Evolutionary conservation across 2,329 filamentous ascomycete species (phyloP), one percentile per base, ranked within the genome.

Genomic region (Alternaria triticimaculans): DNA sequence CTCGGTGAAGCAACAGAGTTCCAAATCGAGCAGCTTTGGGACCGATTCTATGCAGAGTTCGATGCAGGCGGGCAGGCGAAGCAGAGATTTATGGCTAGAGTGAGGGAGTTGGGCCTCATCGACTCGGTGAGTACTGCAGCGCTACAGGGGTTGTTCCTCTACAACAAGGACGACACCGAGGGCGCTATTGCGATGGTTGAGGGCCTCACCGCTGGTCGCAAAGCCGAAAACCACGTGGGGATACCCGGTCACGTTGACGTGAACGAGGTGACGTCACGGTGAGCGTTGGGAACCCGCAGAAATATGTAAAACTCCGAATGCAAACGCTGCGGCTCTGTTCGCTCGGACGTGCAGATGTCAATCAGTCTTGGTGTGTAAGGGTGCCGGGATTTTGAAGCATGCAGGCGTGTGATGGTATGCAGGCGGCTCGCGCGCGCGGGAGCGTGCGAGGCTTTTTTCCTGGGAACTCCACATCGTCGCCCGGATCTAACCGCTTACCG

Each of bases 61-160:
- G 94, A 97, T 75, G 69, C 73, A 1, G 86, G 89, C 58, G 89
- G 89, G 15, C 80, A 82, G 6, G 87, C 89, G 20, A 89, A 89
- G 72, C 82, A 86, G 71, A 83, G 86, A 18, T 98, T 99, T 82
- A 80, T 98, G 67, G 76, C 84, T 21, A 88, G 87, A 64, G 86
- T 97, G 12, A 86, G 89, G 48, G 85, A 89, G 53, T 83, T 96
- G 15, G 90, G 91, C 0, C 80, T 97, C 25, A 88, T 96, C 57
- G 87, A 88, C 18, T 84, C 87, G 55, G 84, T 93, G 15, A 98
- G 94, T 78, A 94, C 95, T 5, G 96, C 96, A 26, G 93, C 94
- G 21, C 89, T 99, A 28, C 96, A 99, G 80, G 96, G 96, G 0
- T 81, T 99, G 48, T 99, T 99, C 80, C 80, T 98, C 78, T 97